Evolutionary conservation across 2,329 filamentous ascomycete genomes (phyloP).

Genomic region (Aspergillus vadensis): DNA sequence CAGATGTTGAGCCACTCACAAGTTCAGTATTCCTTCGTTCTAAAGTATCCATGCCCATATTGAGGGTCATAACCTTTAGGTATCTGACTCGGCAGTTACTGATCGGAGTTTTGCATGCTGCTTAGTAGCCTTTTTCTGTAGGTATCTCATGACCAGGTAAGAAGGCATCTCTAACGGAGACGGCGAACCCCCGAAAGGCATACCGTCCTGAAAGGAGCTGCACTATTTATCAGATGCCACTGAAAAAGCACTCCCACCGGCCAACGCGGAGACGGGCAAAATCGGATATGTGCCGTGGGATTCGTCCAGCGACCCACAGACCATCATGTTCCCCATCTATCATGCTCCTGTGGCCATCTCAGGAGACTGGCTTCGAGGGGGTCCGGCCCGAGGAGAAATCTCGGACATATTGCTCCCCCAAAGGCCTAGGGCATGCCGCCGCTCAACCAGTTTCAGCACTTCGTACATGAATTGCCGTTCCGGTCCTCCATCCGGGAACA

Average conservation of each 20-base stretch:
- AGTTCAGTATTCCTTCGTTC: too few relatives aligned
- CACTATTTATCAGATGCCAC: background rate
- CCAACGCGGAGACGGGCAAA: background rate
- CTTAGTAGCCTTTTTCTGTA: too few relatives aligned
- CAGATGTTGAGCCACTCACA: too few relatives aligned
- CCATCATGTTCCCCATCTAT: background rate
- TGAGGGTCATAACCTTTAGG: too few relatives aligned
- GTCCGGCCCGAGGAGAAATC: conserved; percentile 32
- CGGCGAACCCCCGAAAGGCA: background rate
- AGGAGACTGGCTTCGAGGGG: conserved; percentile 18
- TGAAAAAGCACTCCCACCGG: background rate
- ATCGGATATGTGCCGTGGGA: background rate
- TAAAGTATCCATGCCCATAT: too few relatives aligned
- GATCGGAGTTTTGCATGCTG: too few relatives aligned
- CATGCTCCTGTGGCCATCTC: background rate
- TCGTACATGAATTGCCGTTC: conserved; percentile 37
- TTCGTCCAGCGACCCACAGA: conserved; percentile 3
- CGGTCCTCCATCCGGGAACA: conserved; percentile 34
- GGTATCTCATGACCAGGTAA: background rate
- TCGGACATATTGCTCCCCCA: conserved; percentile 42
- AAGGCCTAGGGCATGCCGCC: conserved; percentile 36
- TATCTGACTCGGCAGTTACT: too few relatives aligned
- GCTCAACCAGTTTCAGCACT: conserved; percentile 38
- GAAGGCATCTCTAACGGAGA: background rate
- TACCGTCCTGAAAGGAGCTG: background rate